Conservation (phyloP, 257 asterid genomes). For the Euphrasia confusa region DNA sequence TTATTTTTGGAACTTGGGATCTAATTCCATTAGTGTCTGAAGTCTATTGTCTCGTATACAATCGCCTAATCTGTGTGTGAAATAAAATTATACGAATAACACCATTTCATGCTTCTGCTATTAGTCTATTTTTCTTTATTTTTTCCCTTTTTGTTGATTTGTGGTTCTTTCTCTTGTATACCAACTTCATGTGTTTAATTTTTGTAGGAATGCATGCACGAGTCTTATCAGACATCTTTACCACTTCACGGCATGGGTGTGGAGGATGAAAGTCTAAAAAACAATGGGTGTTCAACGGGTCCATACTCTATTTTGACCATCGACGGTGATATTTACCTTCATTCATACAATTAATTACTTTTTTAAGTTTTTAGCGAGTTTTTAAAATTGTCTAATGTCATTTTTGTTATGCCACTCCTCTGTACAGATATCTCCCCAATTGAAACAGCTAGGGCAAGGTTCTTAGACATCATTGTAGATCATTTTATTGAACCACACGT, state of each 20-base stretch:
- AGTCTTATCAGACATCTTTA: constrained; percentile 59
- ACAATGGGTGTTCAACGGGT: constrained; percentile 60
- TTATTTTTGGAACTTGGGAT: constrained; percentile 2
- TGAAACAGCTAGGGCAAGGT: constrained; percentile 89
- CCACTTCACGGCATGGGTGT: constrained; percentile 70
- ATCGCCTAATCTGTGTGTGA: constrained; percentile 13
- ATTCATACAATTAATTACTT: background rate
- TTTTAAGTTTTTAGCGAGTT: background rate
- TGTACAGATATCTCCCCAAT: constrained; percentile 84
- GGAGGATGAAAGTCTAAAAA: constrained; percentile 85
- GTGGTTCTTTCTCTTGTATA: background rate
- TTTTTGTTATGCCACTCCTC: constrained; percentile 25
- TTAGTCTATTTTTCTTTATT: background rate
- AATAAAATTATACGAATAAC: background rate
- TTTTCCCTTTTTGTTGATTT: background rate
- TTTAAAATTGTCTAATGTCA: constrained; percentile 25
- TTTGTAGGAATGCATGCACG: constrained; percentile 82
- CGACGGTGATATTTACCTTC: constrained; percentile 49
- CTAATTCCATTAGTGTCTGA: constrained; percentile 3
- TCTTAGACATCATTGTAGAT: constrained; percentile 71
- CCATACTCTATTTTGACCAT: constrained; percentile 59
- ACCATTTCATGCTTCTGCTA: constrained; percentile 14
- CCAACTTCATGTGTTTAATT: constrained; percentile 12
- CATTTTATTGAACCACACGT: constrained; percentile 68
- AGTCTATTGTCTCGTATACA: background rate